These are phyloP conservation scores for Ganoderma leucocontextum DNA, from an alignment of 1,284 basidiomycete species.

Conservation along the genomic window DNA sequence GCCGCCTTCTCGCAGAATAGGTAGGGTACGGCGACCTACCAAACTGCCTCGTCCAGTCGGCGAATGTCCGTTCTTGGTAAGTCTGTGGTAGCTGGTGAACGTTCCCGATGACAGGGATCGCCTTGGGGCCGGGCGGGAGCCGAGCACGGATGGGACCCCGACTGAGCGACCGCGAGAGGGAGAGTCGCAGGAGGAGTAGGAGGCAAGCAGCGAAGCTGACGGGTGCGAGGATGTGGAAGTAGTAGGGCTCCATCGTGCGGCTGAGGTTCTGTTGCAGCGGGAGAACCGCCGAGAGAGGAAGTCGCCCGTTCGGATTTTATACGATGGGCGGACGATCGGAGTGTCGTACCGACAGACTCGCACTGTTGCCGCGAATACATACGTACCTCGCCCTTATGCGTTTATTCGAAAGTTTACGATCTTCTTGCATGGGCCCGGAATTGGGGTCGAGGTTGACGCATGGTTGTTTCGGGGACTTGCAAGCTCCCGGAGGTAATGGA, in stretches of 20 bases:
- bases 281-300: slow-evolving; percentile 15
- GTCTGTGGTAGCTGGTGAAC: slow-evolving; percentile 52
- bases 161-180: slow-evolving; percentile 12
- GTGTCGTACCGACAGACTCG: slow-evolving; percentile 20
- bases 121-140: slow-evolving; percentile 55
- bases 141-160: slow-evolving; percentile 16
- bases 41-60: slow-evolving; percentile 38
- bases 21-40: slow-evolving; percentile 30
- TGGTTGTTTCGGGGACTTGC: slow-evolving; percentile 23
- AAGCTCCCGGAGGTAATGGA: slow-evolving; percentile 19
- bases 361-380: slow-evolving; percentile 17
- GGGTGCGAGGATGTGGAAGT: slow-evolving; percentile 23
- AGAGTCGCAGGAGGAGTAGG: slow-evolving; percentile 25
- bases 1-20: slow-evolving; percentile 34
- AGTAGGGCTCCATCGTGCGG: slow-evolving; percentile 20
- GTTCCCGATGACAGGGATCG: slow-evolving; percentile 58
- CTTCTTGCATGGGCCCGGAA: slow-evolving; percentile 16
- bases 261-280: slow-evolving; percentile 10
- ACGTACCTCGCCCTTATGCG: slow-evolving; percentile 19
- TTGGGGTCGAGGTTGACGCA: slow-evolving; percentile 21
- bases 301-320: slow-evolving; percentile 25
- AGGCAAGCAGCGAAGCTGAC: slow-evolving; percentile 26
- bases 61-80: slow-evolving; percentile 51
- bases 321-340: slow-evolving; percentile 26
- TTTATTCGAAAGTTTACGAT: background rate